Percentiles rank a stretch among this genome's conserved stretches.
phyloP scores from a whole-genome alignment of 1,284 basidiomycete species.

The Fomitopsis schrenkii region DNA sequence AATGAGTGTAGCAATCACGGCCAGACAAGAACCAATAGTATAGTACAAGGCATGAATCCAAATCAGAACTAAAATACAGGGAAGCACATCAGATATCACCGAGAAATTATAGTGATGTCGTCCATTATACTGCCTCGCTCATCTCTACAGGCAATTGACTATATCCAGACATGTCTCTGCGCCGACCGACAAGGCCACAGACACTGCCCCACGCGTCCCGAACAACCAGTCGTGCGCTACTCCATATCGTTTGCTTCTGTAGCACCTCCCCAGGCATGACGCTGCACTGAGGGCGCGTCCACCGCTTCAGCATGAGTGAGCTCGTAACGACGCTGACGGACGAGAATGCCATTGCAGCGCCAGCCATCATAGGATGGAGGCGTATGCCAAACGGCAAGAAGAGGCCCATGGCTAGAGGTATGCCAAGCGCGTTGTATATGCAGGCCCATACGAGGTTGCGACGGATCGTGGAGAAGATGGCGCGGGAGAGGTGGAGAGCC shows the following conservation, averaged over 20 bases:
- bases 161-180: constrained; percentile 48
- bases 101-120: not conserved
- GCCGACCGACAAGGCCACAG: constrained; percentile 37
- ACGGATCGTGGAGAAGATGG: constrained; percentile 89
- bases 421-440: constrained; percentile 90
- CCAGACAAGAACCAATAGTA: too few relatives aligned
- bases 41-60: too few relatives aligned
- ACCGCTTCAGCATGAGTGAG: constrained; percentile 85
- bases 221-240: constrained; percentile 35
- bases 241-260: constrained; percentile 37
- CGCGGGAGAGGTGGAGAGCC: constrained; percentile 85
- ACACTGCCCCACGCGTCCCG: constrained; percentile 43
- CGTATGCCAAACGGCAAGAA: constrained; percentile 91
- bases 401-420: constrained; percentile 98
- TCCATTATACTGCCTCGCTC: constrained; percentile 27
- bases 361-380: constrained; percentile 98
- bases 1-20: too few relatives aligned
- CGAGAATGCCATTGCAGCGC: constrained; percentile 96
- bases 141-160: constrained; percentile 70
- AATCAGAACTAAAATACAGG: not conserved
- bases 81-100: not conserved
- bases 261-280: constrained; percentile 59
- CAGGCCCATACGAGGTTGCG: constrained; percentile 92
- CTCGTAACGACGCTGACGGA: constrained; percentile 94
- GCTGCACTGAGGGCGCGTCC: constrained; percentile 70